Conservation (phyloP, 805 yeast genomes). For the Millerozyma miso region DNA sequence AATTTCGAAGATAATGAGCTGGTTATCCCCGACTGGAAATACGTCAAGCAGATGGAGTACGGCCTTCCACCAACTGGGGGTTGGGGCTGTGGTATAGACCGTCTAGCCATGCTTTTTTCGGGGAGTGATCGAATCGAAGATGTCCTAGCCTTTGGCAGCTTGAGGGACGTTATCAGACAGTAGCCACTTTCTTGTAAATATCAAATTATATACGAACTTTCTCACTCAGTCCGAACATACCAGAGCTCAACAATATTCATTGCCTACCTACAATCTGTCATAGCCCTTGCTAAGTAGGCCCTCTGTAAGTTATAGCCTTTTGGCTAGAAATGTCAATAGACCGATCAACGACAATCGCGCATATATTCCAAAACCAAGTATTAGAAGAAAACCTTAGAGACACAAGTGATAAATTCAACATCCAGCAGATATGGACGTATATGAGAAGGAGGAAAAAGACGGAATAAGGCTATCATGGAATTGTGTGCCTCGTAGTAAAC, state of each 20-base stretch:
- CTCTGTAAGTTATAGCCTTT: no score
- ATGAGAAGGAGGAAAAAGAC: constrained; percentile 61
- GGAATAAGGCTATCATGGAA: constrained; percentile 80
- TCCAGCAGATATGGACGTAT: constrained; percentile 36
- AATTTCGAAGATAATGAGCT: constrained; percentile 56
- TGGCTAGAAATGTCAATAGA: no score
- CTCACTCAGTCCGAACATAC: no score
- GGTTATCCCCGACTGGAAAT: constrained; percentile 66
- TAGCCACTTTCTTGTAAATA: constrained; percentile 16
- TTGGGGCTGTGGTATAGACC: constrained; percentile 92
- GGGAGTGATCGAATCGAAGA: constrained; percentile 64
- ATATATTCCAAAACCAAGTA: neutral
- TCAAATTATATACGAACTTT: no score
- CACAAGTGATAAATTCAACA: neutral
- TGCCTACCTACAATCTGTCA: no score
- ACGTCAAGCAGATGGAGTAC: constrained; percentile 75
- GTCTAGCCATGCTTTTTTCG: constrained; percentile 76
- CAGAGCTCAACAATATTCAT: no score
- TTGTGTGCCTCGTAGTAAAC: constrained; percentile 50
- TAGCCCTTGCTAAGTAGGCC: no score
- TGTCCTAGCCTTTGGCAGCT: constrained; percentile 70
- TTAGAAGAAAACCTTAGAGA: neutral
- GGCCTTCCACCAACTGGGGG: constrained; percentile 99
- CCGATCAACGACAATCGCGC: no score
- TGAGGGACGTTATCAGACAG: constrained; percentile 66